Base-by-base conservation (phyloP, 1,139 yeast species). In the Wickerhamomyces sp. region DNA sequence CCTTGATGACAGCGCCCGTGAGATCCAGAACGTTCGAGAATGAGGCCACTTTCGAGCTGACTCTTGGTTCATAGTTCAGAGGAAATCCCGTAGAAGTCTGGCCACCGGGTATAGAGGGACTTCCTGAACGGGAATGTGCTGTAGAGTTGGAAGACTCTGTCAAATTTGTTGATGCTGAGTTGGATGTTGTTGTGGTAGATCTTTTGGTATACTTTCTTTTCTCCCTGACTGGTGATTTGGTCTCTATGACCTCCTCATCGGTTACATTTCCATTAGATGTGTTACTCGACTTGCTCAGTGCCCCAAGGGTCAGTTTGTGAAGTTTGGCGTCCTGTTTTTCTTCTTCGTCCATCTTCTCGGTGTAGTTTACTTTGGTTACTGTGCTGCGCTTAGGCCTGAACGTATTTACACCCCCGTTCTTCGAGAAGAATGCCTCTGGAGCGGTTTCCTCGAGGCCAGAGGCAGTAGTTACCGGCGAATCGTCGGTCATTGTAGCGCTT, bases 1-100 rank as follows among this genome's bases (percentile, higher is more conserved):
- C 49, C 36, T 25, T 37, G 4, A 72, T 54, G n/a, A 47, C 40
- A 3, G 76, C 73, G 22, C 57, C 66, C 6, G 54, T 54, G n/a
- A 65, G 49, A 36, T 68, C 64, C 32, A 67, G 47, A 4, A 64
- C 38, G 33, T 55, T 50, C 1, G 65, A 58, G 39, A 61, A 61
- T 17, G 49, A 23, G 17, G 40, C 31, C 9, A 29, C 30, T 13
- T 37, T 33, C 3, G 6, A 15, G 6, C 17, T 19, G 14, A 43
- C 24, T 4, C 16, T 26, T 3, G 54, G 55, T 33, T 49, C 53
- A 32, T 40, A 42, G 36, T 51, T 51, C 32, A 42, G 12, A 8
- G 54, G 52, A 30, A 47, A 39, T n/a, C 8, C 16, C 12, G 12
- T 22, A 13, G 15, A 18, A 2, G 24, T 32, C 8, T 28, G 35